These are phyloP conservation scores for Pezicula rhizophila DNA, from an alignment of 2,329 filamentous ascomycete species.

Conservation along the genomic window DNA sequence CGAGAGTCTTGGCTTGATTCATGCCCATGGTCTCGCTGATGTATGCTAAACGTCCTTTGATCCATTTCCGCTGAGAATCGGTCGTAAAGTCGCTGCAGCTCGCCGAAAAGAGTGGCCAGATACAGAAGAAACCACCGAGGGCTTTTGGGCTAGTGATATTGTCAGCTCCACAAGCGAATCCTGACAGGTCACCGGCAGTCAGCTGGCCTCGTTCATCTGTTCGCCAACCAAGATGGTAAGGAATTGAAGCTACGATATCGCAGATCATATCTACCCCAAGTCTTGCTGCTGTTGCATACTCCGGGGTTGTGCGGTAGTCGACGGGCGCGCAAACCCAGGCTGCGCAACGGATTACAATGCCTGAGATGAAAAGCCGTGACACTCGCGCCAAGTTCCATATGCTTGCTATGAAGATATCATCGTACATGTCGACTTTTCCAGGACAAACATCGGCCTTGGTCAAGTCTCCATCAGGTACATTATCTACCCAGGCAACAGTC, in stretches of 20 bases:
- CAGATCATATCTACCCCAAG: slow-evolving; percentile 47
- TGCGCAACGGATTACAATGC: slow-evolving; percentile 50
- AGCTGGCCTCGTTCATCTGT: slow-evolving; percentile 34
- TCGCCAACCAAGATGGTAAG: slow-evolving; percentile 56
- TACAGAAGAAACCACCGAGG: slow-evolving; percentile 52
- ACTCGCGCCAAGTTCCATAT: slow-evolving; percentile 51
- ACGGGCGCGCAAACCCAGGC: slow-evolving; percentile 55
- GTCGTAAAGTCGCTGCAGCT: slow-evolving; percentile 53
- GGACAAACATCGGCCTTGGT: slow-evolving; percentile 50
- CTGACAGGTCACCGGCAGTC: slow-evolving; percentile 27
- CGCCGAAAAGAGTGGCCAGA: slow-evolving; percentile 51
- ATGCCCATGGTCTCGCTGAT: slow-evolving; percentile 52
- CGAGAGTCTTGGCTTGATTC: slow-evolving; percentile 50
- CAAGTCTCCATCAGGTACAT: slow-evolving; percentile 46
- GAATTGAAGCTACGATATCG: slow-evolving; percentile 56
- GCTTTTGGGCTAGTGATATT: slow-evolving; percentile 39
- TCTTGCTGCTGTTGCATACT: slow-evolving; percentile 50
- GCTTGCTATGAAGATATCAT: slow-evolving; percentile 52
- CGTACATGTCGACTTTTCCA: slow-evolving; percentile 53
- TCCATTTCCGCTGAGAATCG: slow-evolving; percentile 51
- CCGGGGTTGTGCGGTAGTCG: slow-evolving; percentile 56
- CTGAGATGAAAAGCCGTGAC: slow-evolving; percentile 47
- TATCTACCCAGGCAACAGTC: slow-evolving; percentile 52
- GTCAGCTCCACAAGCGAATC: slow-evolving; percentile 45
- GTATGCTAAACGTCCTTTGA: slow-evolving; percentile 45